A percentile compares a stretch with the other conserved stretches of the same genome.
Conservation (phyloP, 345 rosid species). For the Rhodamnia rubescens region DNA sequence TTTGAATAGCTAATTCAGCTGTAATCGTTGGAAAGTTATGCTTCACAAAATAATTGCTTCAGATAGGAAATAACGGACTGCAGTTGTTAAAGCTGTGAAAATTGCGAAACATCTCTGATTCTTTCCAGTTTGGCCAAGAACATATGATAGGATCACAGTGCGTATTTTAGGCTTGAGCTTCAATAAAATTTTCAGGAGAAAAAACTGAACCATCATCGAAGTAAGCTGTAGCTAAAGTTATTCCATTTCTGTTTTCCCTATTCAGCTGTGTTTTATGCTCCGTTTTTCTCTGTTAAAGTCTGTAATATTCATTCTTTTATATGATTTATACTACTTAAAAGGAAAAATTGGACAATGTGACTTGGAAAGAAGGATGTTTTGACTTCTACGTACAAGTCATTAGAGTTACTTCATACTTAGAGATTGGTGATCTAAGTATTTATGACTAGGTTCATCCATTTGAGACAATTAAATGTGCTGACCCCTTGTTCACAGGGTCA, state of each 20-base stretch:
- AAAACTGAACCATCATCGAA: background rate
- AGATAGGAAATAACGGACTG: background rate
- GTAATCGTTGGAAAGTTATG: background rate
- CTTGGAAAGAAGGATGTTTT: background rate
- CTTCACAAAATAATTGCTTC: background rate
- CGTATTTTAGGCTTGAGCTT: background rate
- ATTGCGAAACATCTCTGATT: background rate
- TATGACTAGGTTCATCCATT: background rate
- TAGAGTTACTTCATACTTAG: background rate
- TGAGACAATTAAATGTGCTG: background rate
- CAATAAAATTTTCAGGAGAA: background rate
- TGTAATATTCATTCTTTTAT: background rate
- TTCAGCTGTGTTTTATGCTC: background rate
- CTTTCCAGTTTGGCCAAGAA: background rate
- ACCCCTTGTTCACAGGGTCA: constrained; percentile 46
- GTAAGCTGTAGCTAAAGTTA: background rate
- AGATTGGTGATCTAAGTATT: background rate
- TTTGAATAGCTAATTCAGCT: background rate
- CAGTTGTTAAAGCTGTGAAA: background rate
- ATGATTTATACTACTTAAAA: background rate
- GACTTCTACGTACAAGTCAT: background rate
- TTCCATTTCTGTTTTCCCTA: background rate
- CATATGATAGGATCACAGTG: background rate
- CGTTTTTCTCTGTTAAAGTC: background rate
- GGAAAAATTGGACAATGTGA: background rate